Conservation (phyloP, 352 stramenopile species). For the Phytophthora crassamura region DNA sequence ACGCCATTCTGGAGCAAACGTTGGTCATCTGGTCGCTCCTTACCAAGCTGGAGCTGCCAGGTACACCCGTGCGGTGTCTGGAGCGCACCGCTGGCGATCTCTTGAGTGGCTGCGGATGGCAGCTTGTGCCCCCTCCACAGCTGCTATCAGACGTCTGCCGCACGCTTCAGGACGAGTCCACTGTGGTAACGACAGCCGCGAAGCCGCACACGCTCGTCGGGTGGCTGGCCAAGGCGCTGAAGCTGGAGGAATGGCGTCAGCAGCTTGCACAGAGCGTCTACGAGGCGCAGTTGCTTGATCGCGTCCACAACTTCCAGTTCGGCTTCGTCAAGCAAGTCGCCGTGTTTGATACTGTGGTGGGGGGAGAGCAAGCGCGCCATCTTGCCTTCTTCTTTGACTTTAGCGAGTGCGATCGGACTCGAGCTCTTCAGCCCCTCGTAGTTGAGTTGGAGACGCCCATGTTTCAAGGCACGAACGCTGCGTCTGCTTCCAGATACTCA, state of each 20-base stretch:
- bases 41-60: conserved; percentile 42
- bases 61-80: conserved; percentile 31
- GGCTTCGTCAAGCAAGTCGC: conserved; percentile 39
- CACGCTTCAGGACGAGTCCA: conserved; percentile 19
- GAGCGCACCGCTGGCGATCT: conserved; percentile 38
- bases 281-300: conserved; percentile 50
- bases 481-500: background rate
- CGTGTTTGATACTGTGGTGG: conserved; percentile 23
- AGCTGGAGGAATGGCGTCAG: conserved; percentile 50
- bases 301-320: conserved; percentile 51
- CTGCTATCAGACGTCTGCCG: conserved; percentile 38
- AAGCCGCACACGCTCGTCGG: conserved; percentile 20
- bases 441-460: conserved; percentile 26
- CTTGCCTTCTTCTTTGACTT: conserved; percentile 43
- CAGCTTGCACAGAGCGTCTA: conserved; percentile 44
- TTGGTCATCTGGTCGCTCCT: conserved; percentile 59
- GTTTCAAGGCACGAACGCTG: background rate
- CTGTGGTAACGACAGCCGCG: background rate
- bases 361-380: conserved; percentile 28
- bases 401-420: conserved; percentile 9
- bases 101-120: conserved; percentile 39
- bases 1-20: conserved; percentile 51
- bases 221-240: conserved; percentile 27
- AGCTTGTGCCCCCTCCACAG: conserved; percentile 39
- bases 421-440: conserved; percentile 24